These are phyloP conservation scores for Camptophora hylomeconis DNA, from an alignment of 2,329 filamentous ascomycete species.

Conservation along the genomic window DNA sequence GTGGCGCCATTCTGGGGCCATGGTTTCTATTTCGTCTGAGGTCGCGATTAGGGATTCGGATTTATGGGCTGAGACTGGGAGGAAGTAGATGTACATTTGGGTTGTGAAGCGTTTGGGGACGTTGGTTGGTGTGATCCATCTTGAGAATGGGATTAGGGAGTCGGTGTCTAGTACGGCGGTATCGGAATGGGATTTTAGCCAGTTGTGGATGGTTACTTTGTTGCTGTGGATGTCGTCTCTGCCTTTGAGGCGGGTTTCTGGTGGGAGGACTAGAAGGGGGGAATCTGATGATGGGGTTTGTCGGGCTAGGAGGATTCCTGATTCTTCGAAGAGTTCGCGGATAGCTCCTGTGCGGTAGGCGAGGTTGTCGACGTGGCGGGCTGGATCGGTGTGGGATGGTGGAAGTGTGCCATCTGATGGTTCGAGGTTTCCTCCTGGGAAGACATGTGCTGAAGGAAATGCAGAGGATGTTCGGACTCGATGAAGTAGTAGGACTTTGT, in stretches of 20 bases:
- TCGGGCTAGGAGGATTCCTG: constrained; percentile 66
- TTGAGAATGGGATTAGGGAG: constrained; percentile 63
- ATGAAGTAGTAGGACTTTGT: constrained; percentile 78
- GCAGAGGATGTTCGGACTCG: constrained; percentile 70
- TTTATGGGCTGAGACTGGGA: constrained; percentile 22
- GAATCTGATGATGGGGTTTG: constrained; percentile 26
- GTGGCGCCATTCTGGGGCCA: constrained; percentile 64
- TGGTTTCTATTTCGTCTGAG: constrained; percentile 58
- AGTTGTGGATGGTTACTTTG: constrained; percentile 52
- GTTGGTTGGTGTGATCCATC: constrained; percentile 65
- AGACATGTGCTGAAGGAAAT: constrained; percentile 88
- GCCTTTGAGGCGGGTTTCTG: constrained; percentile 50
- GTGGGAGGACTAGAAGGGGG: constrained; percentile 43
- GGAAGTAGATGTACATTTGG: constrained; percentile 82
- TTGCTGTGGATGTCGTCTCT: constrained; percentile 57
- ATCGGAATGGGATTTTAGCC: constrained; percentile 35
- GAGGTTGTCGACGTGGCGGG: constrained; percentile 55
- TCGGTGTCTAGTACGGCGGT: constrained; percentile 45
- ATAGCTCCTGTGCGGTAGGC: constrained; percentile 74
- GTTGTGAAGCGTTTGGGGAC: constrained; percentile 73
- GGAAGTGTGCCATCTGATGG: constrained; percentile 58
- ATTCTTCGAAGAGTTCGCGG: constrained; percentile 89
- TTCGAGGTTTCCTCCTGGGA: constrained; percentile 72
- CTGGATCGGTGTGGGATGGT: constrained; percentile 30
- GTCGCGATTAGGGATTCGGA: constrained; percentile 43